phyloP scores from a whole-genome alignment of 176 grass and related monocot species.

The Hsuehochloa calcarea region DNA sequence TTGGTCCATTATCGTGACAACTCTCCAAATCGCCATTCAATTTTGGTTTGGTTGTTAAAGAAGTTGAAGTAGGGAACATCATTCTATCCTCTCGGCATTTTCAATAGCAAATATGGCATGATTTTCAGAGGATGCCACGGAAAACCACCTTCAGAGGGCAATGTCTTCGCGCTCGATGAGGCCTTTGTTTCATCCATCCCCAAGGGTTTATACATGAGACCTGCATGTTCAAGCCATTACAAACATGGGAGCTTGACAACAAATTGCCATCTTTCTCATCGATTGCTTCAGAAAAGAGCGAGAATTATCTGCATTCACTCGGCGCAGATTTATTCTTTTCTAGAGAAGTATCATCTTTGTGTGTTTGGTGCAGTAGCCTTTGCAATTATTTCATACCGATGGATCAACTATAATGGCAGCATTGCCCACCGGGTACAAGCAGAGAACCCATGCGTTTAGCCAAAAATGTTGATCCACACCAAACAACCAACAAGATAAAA shows the following conservation, averaged over 20 bases:
- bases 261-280: background rate
- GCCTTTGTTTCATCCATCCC: slow-evolving; percentile 55
- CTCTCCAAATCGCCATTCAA: slow-evolving; percentile 31
- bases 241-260: background rate
- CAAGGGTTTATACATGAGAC: slow-evolving; percentile 79
- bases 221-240: slow-evolving; percentile 24
- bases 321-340: slow-evolving; percentile 27
- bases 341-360: slow-evolving; percentile 8
- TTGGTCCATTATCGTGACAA: slow-evolving; percentile 46
- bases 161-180: slow-evolving; percentile 15
- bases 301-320: slow-evolving; percentile 16
- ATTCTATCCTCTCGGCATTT: slow-evolving; percentile 68
- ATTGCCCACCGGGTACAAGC: slow-evolving; percentile 53
- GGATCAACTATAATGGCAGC: slow-evolving; percentile 85
- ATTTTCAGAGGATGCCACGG: slow-evolving; percentile 80
- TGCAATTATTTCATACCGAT: slow-evolving; percentile 65
- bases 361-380: slow-evolving; percentile 52
- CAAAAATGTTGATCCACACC: background rate
- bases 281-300: background rate
- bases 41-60: background rate
- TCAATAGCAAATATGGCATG: slow-evolving; percentile 94
- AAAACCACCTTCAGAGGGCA: slow-evolving; percentile 34
- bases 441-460: background rate
- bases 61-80: slow-evolving; percentile 44
- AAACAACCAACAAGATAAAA: background rate